Base-by-base conservation (phyloP, 257 asterid species). In the Solanum paucissectum region DNA sequence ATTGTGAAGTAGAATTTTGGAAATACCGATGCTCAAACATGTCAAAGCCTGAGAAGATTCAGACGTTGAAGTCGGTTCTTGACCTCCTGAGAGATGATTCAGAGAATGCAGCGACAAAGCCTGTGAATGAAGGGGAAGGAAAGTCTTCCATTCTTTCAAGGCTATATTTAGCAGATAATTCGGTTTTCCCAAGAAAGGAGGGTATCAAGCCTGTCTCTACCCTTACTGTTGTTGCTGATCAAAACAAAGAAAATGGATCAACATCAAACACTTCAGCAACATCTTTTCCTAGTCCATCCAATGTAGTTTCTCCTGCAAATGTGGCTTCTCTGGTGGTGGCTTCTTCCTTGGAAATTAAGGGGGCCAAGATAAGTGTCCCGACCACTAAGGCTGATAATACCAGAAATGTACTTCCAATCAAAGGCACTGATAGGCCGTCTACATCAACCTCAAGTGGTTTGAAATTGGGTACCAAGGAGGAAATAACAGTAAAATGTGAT, bases 1-100 rank as follows among this genome's bases (percentile, higher is more conserved):
- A 97, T 91, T 95, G 98, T 91, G 99, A 95, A 91, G 94, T 97
- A 87, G 99, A 97, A 90, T 97, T 97, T 87, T 97, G 99, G 99
- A 97, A 94, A 91, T 94, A 96, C 89, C 98, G 99, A 49, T 97
- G 99, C 92, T 84, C 87, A 83, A 90, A 97, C 82, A 66, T 90
- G 86, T 83, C 95, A 74, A 95, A 90, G 88, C 96, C 99, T 83
- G 98, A 97, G 90, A 97, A 96, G 89, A 87, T 96, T 92, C 94
- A 96, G 92, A 91, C 99, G n/a, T 88, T 97, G 88, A 93, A 93
- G 87, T 95, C 96, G 9, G 99, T 97, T 93, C 99, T 97, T 85
- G 93, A 93, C 87, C 92, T 94, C 88, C 93, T 97, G 49, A 94
- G 91, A 88, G 94, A 91, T 90, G 92, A 92, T 66, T 85, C 97